Evolutionary conservation across 805 yeast genomes (phyloP).

Genomic region (Metschnikowia shivogae): DNA sequence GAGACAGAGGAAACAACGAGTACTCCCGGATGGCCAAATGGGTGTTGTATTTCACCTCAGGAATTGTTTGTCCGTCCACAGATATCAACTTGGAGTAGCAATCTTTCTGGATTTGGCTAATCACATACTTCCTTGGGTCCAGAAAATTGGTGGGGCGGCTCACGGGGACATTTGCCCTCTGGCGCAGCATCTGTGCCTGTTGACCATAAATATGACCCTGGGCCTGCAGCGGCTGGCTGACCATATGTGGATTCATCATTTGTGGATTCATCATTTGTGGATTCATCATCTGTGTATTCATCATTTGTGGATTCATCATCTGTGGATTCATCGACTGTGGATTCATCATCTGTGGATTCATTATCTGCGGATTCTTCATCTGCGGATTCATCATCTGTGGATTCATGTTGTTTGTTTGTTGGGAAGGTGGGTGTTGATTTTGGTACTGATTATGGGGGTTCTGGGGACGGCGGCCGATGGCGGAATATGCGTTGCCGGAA

Average conservation of each 20-base stretch:
- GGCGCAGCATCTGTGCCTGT: slow-evolving; percentile 5
- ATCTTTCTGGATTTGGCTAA: slow-evolving; percentile 33
- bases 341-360: no score
- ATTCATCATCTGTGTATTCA: no score
- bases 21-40: slow-evolving; percentile 77
- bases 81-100: slow-evolving; percentile 32
- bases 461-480: slow-evolving; percentile 1
- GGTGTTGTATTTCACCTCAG: slow-evolving; percentile 54
- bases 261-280: no score
- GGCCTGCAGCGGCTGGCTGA: no score
- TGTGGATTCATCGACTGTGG: no score
- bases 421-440: neutral
- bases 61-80: slow-evolving; percentile 15
- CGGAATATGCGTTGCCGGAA: neutral
- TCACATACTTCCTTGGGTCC: slow-evolving; percentile 20
- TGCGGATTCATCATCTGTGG: no score
- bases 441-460: slow-evolving; percentile 1
- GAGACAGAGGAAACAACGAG: slow-evolving; percentile 58
- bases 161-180: slow-evolving; percentile 4
- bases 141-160: slow-evolving; percentile 1
- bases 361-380: no score
- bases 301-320: no score
- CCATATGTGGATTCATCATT: no score
- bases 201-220: neutral
- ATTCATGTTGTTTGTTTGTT: neutral